phyloP scores from a whole-genome alignment of 1,284 basidiomycete species.

The Cryptococcus sp. region DNA sequence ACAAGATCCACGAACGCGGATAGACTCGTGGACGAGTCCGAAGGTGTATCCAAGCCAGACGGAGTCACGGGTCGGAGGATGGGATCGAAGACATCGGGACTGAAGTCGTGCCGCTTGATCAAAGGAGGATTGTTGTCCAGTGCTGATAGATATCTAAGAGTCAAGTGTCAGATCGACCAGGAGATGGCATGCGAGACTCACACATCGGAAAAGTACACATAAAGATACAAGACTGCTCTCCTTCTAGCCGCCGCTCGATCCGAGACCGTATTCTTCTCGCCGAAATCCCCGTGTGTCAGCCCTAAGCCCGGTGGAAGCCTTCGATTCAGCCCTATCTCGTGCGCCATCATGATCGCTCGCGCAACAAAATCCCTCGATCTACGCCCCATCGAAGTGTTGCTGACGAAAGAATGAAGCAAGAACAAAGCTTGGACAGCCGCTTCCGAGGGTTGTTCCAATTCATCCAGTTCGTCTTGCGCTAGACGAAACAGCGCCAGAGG shows the following conservation, averaged over 20 bases:
- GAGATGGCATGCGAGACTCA: conserved; percentile 9
- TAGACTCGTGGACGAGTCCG: conserved; percentile 12
- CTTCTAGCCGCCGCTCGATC: conserved; percentile 7
- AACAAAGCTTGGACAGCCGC: conserved; percentile 25
- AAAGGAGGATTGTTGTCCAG: conserved; percentile 23
- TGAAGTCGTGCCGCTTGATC: conserved; percentile 25
- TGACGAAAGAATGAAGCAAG: conserved; percentile 24
- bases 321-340: conserved; percentile 25
- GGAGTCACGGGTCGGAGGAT: conserved; percentile 9
- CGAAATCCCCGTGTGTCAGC: not conserved
- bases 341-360: conserved; percentile 27
- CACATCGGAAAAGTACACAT: conserved; percentile 30
- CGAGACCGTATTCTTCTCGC: not conserved
- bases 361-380: conserved; percentile 28
- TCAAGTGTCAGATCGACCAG: not conserved
- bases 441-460: conserved; percentile 19
- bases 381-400: conserved; percentile 25
- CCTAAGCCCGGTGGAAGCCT: conserved; percentile 9
- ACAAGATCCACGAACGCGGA: conserved; percentile 26
- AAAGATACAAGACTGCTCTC: conserved; percentile 27
- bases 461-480: conserved; percentile 22
- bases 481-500: conserved; percentile 14
- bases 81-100: conserved; percentile 17
- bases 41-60: conserved; percentile 16
- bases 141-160: conserved; percentile 21